Conservation (phyloP, 768 basidiomycete genomes). For the Xerocomellus chrysenteron region DNA sequence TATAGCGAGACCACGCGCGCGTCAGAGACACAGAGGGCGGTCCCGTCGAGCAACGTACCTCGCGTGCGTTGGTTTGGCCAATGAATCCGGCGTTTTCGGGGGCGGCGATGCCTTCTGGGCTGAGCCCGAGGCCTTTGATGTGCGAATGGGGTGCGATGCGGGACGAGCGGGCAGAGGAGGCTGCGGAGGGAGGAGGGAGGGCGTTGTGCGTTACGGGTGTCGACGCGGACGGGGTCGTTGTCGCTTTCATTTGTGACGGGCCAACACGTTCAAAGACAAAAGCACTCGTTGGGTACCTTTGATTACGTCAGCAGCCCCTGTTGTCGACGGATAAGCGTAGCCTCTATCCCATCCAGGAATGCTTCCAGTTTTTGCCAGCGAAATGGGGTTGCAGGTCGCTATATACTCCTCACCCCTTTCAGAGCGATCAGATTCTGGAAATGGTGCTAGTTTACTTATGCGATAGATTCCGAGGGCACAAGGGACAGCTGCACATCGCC, state of each 20-base stretch:
- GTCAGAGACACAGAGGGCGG: not conserved
- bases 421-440: too few relatives aligned
- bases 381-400: too few relatives aligned
- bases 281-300: too few relatives aligned
- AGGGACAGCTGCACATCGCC: too few relatives aligned
- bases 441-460: too few relatives aligned
- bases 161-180: conserved; percentile 64
- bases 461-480: too few relatives aligned
- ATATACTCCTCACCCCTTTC: too few relatives aligned
- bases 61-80: conserved; percentile 86
- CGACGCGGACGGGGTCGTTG: conserved; percentile 46
- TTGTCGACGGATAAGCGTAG: too few relatives aligned
- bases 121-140: conserved; percentile 93
- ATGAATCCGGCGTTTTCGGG: conserved; percentile 82
- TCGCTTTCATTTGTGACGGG: conserved; percentile 33
- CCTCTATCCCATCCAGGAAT: too few relatives aligned
- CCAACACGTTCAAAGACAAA: not conserved
- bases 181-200: conserved; percentile 62
- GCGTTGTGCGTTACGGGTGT: conserved; percentile 71
- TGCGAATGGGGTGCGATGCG: conserved; percentile 92
- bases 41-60: conserved; percentile 48
- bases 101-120: conserved; percentile 75
- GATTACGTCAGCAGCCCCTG: conserved; percentile 10
- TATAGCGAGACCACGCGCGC: conserved; percentile 27
- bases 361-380: too few relatives aligned